phyloP scores from a whole-genome alignment of 805 yeast species.

The Candida yuanshanica region DNA sequence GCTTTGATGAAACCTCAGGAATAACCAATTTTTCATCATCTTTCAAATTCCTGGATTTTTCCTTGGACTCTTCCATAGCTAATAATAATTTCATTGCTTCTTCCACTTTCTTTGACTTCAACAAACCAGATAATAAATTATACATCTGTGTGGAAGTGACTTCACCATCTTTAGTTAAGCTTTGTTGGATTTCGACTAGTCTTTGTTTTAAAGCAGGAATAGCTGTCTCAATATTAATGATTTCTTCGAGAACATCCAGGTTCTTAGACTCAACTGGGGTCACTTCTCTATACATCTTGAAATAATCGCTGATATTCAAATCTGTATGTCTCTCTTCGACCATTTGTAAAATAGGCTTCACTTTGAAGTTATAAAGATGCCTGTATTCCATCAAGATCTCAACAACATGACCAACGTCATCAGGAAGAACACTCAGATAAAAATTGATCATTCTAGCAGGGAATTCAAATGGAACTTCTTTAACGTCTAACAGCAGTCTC shows the following conservation, averaged over 20 bases:
- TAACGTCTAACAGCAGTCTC: constrained; percentile 18
- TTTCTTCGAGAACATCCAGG: constrained; percentile 15
- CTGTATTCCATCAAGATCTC: constrained; percentile 18
- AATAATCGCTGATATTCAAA: constrained; percentile 4
- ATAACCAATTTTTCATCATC: constrained; percentile 12
- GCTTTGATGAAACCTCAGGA: constrained; percentile 36
- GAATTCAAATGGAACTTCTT: not conserved
- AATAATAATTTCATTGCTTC: constrained; percentile 29
- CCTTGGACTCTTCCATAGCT: constrained; percentile 26
- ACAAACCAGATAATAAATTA: constrained; percentile 21
- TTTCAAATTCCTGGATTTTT: constrained; percentile 10
- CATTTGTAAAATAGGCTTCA: constrained; percentile 12
- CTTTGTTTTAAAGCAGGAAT: constrained; percentile 11
- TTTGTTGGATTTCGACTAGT: constrained; percentile 8
- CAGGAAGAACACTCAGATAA: constrained; percentile 10
- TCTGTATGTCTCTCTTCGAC: not conserved
- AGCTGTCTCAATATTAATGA: constrained; percentile 15
- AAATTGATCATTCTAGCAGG: constrained; percentile 20
- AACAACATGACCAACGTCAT: not conserved
- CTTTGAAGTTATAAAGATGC: constrained; percentile 18
- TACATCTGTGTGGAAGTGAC: constrained; percentile 22
- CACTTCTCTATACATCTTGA: constrained; percentile 14
- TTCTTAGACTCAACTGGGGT: constrained; percentile 15
- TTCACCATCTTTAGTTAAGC: constrained; percentile 8
- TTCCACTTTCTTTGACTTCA: constrained; percentile 18